Conservation (phyloP, 208 protist species). For the Naegleria gruberi region DNA sequence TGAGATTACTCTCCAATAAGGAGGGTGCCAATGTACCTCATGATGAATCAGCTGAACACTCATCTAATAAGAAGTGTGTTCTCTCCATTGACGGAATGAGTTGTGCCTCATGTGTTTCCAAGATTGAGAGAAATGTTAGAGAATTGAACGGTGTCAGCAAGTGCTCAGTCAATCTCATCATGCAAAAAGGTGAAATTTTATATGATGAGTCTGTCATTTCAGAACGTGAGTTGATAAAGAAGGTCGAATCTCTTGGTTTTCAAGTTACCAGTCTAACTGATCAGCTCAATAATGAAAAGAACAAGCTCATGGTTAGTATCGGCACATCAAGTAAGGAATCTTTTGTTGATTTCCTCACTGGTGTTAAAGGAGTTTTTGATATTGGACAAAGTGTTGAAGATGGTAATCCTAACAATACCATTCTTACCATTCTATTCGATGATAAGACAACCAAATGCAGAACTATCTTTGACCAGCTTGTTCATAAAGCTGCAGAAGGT, state of each 20-base stretch:
- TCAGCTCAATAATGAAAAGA: background rate
- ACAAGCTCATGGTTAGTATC: background rate
- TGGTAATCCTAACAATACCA: background rate
- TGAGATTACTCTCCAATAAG: background rate
- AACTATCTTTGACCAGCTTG: background rate
- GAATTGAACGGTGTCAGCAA: background rate
- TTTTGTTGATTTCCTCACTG: background rate
- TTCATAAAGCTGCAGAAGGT: background rate
- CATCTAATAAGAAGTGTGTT: background rate
- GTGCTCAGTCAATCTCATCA: background rate
- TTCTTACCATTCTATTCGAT: background rate
- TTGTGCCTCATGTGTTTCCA: slow-evolving; percentile 5
- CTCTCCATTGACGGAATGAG: slow-evolving; percentile 8
- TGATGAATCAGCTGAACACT: background rate
- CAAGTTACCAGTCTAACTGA: background rate
- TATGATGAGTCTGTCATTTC: background rate
- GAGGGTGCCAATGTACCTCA: too few species aligned
- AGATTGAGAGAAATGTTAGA: background rate
- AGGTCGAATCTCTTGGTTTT: background rate
- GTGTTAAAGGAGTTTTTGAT: background rate
- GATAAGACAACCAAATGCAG: background rate
- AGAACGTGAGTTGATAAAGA: background rate
- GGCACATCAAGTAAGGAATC: background rate
- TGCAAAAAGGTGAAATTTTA: background rate
- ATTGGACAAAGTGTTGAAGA: background rate